Evolutionary conservation across 1,284 basidiomycete species (phyloP), one percentile per base, ranked within the genome.

Genomic region (Ceratobasidium sp.): DNA sequence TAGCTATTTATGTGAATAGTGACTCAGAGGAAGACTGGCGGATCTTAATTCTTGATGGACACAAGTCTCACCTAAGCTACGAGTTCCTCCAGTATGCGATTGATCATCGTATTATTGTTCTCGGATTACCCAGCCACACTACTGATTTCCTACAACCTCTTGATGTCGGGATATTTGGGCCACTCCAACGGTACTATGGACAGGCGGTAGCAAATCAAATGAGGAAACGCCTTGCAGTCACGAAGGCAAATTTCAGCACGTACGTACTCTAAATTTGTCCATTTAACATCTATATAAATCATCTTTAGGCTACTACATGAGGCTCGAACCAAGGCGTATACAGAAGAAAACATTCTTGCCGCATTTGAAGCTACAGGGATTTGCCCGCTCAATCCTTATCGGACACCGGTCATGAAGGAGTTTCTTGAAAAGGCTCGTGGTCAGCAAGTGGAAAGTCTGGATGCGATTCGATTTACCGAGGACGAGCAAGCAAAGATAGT

Each of bases 101-200:
- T 2, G 48, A 82, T 61, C 59, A 85, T 50, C 80, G 83, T 13
- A 83, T 87, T 42, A 59, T 82, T 28, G 67, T 87, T 20, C 80
- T 84, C 59, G 84, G 83, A 44, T 83, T 87, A n/a, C 85, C 85
- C 3, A 81, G 85, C 0, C 84, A 87, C 71, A 86, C 84, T 0
- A 87, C 86, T 0, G 85, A 87, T 71, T 78, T 80, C 5, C 82
- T 86, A 1, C 86, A 87, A 76, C 85, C 86, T 1, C 82, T 85
- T 12, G 85, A 87, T 82, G 85, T 87, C 46, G 84, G 84, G 0
- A 80, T 84, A 7, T 87, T 87, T 80, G 80, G 83, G 0, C 83
- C 82, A 9, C 78, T 85, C 12, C 68, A 71, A 57, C n/a, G 54
- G 9, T 71, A 42, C 26, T 71, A 71, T 59, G 20, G 68, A 9